Evolutionary conservation across 306 rosid genomes (phyloP).

Genomic region (Prosopis cineraria): DNA sequence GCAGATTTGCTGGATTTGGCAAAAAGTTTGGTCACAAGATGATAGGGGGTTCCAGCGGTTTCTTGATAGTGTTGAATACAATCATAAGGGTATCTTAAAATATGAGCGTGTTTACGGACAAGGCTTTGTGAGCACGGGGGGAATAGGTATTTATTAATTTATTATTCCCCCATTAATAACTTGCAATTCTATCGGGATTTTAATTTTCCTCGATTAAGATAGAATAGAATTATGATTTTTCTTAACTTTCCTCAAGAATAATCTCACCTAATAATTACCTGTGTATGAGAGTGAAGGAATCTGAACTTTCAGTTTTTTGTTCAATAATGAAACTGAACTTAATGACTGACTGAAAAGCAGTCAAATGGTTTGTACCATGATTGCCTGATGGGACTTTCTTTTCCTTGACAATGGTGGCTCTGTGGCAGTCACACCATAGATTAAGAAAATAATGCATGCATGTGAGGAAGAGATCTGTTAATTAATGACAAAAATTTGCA

Average conservation of each 20-base stretch:
- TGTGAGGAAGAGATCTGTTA: constrained; percentile 1
- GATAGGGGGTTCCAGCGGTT: constrained; percentile 67
- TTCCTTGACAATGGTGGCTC: background rate
- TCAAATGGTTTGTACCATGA: constrained; percentile 8
- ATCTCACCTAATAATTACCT: constrained; percentile 23
- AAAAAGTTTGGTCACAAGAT: constrained; percentile 52
- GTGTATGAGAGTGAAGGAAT: background rate
- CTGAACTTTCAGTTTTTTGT: background rate
- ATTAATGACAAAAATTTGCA: background rate
- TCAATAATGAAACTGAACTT: background rate
- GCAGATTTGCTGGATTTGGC: constrained; percentile 94
- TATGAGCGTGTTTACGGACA: constrained; percentile 65
- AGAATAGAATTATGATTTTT: constrained; percentile 22
- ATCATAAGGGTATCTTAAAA: constrained; percentile 49
- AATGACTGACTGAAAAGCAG: constrained; percentile 22
- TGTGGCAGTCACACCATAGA: background rate
- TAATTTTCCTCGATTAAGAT: background rate
- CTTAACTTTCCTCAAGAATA: background rate
- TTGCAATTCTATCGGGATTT: background rate
- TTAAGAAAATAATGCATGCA: constrained; percentile 12
- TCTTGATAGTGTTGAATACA: constrained; percentile 63
- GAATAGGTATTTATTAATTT: constrained; percentile 54
- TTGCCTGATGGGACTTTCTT: constrained; percentile 17
- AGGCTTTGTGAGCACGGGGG: constrained; percentile 79
- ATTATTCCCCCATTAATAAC: background rate